Percentiles rank a stretch among this genome's conserved stretches.
These are phyloP conservation scores for Vaccinium darrowii DNA, from an alignment of 148 eudicot species.

Conservation along the genomic window DNA sequence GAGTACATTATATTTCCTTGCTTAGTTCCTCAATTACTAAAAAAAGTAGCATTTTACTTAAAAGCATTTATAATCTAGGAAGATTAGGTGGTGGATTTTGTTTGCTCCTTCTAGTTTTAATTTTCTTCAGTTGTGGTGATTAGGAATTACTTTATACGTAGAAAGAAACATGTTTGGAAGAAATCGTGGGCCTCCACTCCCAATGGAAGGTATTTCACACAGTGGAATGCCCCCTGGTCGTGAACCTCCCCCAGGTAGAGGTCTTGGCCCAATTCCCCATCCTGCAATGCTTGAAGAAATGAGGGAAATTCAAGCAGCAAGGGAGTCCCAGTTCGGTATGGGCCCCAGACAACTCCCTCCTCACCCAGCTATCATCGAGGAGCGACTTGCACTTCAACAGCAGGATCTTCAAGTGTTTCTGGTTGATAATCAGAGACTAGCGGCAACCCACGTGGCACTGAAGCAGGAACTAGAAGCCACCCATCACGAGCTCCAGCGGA, in stretches of 20 bases:
- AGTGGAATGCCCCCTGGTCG: slow-evolving; percentile 50
- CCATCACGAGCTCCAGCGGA: slow-evolving; percentile 67
- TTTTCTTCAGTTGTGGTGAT: neutral
- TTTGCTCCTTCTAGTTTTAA: neutral
- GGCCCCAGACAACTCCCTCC: slow-evolving; percentile 66
- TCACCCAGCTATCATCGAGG: slow-evolving; percentile 87
- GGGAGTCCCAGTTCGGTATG: slow-evolving; percentile 66
- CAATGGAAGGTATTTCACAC: slow-evolving; percentile 54
- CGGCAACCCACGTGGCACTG: slow-evolving; percentile 92
- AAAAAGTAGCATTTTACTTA: neutral
- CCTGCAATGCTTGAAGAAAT: slow-evolving; percentile 70
- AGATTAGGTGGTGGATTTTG: neutral
- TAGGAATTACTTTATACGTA: neutral
- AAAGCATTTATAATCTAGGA: neutral
- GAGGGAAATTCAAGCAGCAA: slow-evolving; percentile 38
- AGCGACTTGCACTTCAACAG: slow-evolving; percentile 69
- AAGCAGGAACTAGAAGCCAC: slow-evolving; percentile 81
- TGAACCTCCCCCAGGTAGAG: slow-evolving; percentile 54
- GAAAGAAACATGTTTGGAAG: slow-evolving; percentile 58
- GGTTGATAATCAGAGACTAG: slow-evolving; percentile 77
- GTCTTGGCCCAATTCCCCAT: slow-evolving; percentile 55
- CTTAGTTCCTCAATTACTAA: neutral
- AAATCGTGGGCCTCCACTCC: slow-evolving; percentile 66
- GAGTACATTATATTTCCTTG: neutral
- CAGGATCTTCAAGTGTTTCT: slow-evolving; percentile 76